phyloP scores from a whole-genome alignment of 2,329 filamentous ascomycete genomes.

The Colletotrichum somersetense region DNA sequence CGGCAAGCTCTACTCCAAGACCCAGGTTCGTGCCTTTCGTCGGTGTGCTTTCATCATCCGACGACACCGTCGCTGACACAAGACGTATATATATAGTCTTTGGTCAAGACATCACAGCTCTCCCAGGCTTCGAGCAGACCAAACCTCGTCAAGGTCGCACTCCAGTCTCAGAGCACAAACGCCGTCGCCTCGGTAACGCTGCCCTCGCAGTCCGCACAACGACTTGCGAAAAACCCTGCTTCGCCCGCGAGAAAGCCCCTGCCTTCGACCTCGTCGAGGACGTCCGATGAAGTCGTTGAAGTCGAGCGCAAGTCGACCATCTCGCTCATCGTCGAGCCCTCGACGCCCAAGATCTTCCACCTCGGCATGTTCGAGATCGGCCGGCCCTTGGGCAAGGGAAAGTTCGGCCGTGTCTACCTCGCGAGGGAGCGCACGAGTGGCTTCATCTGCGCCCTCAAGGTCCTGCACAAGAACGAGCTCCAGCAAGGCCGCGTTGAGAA shows the following conservation, averaged over 20 bases:
- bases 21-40: conserved; percentile 72
- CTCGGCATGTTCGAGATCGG: conserved; percentile 96
- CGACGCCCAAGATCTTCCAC: conserved; percentile 76
- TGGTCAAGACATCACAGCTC: conserved; percentile 58
- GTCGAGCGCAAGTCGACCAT: conserved; percentile 63
- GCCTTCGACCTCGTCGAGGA: conserved; percentile 54
- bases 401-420: conserved; percentile 88
- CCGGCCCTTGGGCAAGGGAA: conserved; percentile 86
- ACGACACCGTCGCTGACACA: conserved; percentile 54
- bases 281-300: conserved; percentile 63
- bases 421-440: conserved; percentile 82
- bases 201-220: conserved; percentile 74
- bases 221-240: conserved; percentile 59
- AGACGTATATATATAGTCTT: conserved; percentile 19
- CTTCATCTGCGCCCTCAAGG: conserved; percentile 89
- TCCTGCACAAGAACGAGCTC: conserved; percentile 86
- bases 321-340: conserved; percentile 68
- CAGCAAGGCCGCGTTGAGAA: conserved; percentile 84
- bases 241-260: conserved; percentile 67
- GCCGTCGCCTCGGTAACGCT: conserved; percentile 75
- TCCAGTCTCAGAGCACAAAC: conserved; percentile 82
- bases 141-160: conserved; percentile 86
- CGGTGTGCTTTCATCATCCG: background rate
- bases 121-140: conserved; percentile 73
- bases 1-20: conserved; percentile 73